Evolutionary conservation across 164 flowering plant genomes (phyloP), one percentile per base, ranked within the genome.

Genomic region (Stephania japonica): DNA sequence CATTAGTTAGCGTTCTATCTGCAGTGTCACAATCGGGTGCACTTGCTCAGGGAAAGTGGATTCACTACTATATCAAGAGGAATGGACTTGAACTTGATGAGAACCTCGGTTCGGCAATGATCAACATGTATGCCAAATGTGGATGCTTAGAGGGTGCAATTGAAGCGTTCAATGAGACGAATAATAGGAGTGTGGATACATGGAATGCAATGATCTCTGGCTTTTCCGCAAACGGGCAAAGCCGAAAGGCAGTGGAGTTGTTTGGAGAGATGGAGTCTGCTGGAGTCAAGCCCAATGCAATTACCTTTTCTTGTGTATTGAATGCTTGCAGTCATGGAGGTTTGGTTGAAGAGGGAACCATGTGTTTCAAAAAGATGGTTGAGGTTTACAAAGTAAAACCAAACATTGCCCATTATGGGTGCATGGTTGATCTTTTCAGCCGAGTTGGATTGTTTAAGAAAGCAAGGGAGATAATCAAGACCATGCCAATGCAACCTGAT

Each of bases 271-370:
- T 71, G 73, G 73, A 71, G 49, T 32, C 50, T 38, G 47, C 32
- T 2, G 65, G 73, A 7, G 42, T 71, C 9, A 25, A 32, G 27
- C 73, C 73, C 50, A 62, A 71, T 21, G 49, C 65, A 13, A 61
- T 71, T 19, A 71, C 73, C 6, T 71, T 71, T n/a, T 38, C 66
- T 38, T 7, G 67, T 71, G 50, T 59, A 38, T 62, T 71, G 23
- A 71, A 71, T 71, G 73, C 73, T 62, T 71, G 73, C 42, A 71
- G 73, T 71, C 73, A 71, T 61, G 73, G 73, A 61, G 67, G 73
- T 6, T 62, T 71, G 65, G 73, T 71, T 41, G 67, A 71, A 21
- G 67, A 71, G n/a, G 73, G 73, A 38, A 27, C 42, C 41, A 41
- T 27, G 49, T 71, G 10, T 71, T 71, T 71, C 19, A 23, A 9